Conservation (phyloP, 768 basidiomycete genomes). For the Heimioporus sp. region DNA sequence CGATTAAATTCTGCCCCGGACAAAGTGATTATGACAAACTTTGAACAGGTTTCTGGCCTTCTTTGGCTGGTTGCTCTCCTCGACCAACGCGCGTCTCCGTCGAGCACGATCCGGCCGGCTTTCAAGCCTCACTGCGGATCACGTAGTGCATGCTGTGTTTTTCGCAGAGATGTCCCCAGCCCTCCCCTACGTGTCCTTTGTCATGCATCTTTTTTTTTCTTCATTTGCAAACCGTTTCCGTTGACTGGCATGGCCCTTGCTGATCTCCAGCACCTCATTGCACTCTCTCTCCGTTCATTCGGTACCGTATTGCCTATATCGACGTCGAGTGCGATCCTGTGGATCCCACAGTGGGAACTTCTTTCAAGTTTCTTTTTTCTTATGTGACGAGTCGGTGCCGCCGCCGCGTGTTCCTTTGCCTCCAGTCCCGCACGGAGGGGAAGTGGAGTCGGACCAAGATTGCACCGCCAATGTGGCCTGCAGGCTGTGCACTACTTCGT, state of each 20-base stretch:
- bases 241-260: conserved; percentile 11
- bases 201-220: conserved; percentile 9
- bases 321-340: background rate
- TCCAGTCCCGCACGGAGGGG: background rate
- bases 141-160: background rate
- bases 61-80: too few relatives aligned
- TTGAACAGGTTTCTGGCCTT: too few relatives aligned
- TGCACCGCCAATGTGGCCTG: background rate
- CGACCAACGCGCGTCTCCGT: too few relatives aligned
- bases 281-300: conserved; percentile 11
- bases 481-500: background rate
- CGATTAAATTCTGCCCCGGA: too few relatives aligned
- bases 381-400: background rate
- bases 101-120: too few relatives aligned
- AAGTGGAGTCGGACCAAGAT: background rate
- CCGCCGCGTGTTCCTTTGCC: background rate
- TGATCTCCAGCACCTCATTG: background rate
- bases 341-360: conserved; percentile 26
- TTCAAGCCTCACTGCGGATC: background rate
- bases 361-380: background rate
- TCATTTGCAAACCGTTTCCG: background rate
- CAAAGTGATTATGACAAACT: too few relatives aligned
- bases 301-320: conserved; percentile 8
- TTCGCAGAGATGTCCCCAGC: conserved; percentile 8
- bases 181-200: background rate